Evolutionary conservation across 768 basidiomycete species (phyloP), one percentile per base, ranked within the genome.

Genomic region (Boletus insuetus): DNA sequence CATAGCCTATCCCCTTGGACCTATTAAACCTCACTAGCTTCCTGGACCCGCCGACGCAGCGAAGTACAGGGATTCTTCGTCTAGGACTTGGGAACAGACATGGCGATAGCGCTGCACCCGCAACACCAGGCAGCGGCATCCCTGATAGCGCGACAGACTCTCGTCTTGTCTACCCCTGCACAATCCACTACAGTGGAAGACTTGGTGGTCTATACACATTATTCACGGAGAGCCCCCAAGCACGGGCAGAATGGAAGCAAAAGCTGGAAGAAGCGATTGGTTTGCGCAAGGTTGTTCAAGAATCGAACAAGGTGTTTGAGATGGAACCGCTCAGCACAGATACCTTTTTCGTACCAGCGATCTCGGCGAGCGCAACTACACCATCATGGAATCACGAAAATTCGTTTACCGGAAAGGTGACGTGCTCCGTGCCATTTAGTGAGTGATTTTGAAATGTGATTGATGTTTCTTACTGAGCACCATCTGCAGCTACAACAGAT

Each of bases 401-500:
- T 54, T 77, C 85, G 13, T 87, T 85, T 56, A 84, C 79, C 1
- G 91, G 91, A 17, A 91, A 86, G 67, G 95, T 97, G 40, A 97
- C 95, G 3, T 97, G 95, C 66, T 96, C 94, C 2, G 91, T 93
- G 20, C 94, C 96, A 12, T 95, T 98, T 71, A 87, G 94, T 84
- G 43, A 68, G 75, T 64, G n/a, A 2, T 11, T 49, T 47, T 51
- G 16, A 11, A 29, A 39, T 46, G 14, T 20, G 1, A 20, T 16
- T 26, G 14, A 49, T 11, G n/a, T 45, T 54, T 13, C 59, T 43
- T 49, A 39, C 49, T 59, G 56, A 65, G 46, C 11, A 32, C 14
- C 48, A 31, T 50, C 34, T 62, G 6, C 55, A 96, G 91, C 82
- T 57, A 94, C 91, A 6, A 77, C 86, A 6, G 94, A 98, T 67